Evolutionary conservation across 2,329 filamentous ascomycete species (phyloP), one percentile per base, ranked within the genome.

Genomic region (Cercospora canescens): DNA sequence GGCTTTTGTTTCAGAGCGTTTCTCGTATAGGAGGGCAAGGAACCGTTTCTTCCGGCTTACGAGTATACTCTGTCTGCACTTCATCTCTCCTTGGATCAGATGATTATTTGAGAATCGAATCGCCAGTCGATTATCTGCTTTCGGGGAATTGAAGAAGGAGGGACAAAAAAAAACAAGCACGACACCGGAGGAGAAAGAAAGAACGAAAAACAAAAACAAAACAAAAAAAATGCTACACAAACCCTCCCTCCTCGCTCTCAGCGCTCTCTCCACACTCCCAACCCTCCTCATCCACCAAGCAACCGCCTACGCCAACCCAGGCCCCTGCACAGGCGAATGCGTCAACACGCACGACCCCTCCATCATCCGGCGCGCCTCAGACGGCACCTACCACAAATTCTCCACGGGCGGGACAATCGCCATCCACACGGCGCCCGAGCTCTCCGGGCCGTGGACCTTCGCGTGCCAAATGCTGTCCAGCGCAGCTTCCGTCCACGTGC

Each of bases 341-440:
- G 77, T 65, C 56, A 81, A 83, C 63, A 76, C 79, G 6, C 83
- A 85, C 66, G 84, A 86, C 65, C 84, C 84, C 0, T 75, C 79
- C 1, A 69, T 86, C 41, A 82, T 86, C 69, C 79, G 77, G 6
- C 80, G 83, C n/a, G n/a, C n/a, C 65, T 74, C 78, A 1, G 84
- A 86, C 70, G 81, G 82, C 16, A 82, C 70, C 0, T 86, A 86
- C 73, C 86, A 81, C 72, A 82, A 83, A 9, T 86, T 86, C 71
- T 83, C 83, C 0, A 86, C 84, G 0, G 82, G 82, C 24, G 80
- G 81, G 26, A 78, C 81, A 59, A 83, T 87, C 34, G 78, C 81
- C 1, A 81, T 85, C 54, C 80, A 83, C 56, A 82, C 79, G n/a
- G 79, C 84, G 2, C 78, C 81, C 0, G 74, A 76, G 3, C 78